Base-by-base conservation (phyloP, 2,329 filamentous ascomycete genomes). In the Cordyceps javanica region DNA sequence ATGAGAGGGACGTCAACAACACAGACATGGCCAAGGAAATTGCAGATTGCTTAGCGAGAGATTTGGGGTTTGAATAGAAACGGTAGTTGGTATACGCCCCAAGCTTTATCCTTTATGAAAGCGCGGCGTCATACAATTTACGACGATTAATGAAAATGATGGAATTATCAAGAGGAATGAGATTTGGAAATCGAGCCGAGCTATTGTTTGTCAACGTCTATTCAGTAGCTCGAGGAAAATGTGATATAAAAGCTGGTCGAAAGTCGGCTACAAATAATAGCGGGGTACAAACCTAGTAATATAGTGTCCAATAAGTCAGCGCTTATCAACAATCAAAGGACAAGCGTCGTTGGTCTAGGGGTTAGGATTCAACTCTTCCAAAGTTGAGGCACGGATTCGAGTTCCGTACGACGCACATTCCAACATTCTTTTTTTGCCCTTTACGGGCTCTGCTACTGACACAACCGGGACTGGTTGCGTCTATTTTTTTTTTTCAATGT, bases 1-100 rank as follows among this genome's bases (percentile, higher is more conserved):
- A 82, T 55, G 64, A 72, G 10, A 70, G 76, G 11, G 73, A 77
- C 34, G 75, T 87, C 34, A 87, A 87, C 63, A 77, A 86, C 57
- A 66, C 70, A 14, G 66, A 65, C 0, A 83, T 85, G 63, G 81
- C 81, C 3, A 64, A 64, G 5, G 73, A 75, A 41, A 69, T 81
- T 41, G 80, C 78, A 1, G 69, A 76, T 53, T 69, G 72, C 3
- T 61, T 80, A 57, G 66, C 69, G 5, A 55, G 49, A 16, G 62
- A 71, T 55, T 62, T 75, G 62, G 63, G 65, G 14, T 34, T 54
- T 8, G 26, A 51, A 25, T 30, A 39, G 32, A 5, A 34, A 25
- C 11, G 41, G 39, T 13, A 54, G 30, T 28, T 28, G 5, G 11
- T 11, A 36, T 19, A 28, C 4, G 19, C 2, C 5, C 25, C 16